These are phyloP conservation scores for Ustilago sp. DNA, from an alignment of 1,284 basidiomycete species.

Conservation along the genomic window DNA sequence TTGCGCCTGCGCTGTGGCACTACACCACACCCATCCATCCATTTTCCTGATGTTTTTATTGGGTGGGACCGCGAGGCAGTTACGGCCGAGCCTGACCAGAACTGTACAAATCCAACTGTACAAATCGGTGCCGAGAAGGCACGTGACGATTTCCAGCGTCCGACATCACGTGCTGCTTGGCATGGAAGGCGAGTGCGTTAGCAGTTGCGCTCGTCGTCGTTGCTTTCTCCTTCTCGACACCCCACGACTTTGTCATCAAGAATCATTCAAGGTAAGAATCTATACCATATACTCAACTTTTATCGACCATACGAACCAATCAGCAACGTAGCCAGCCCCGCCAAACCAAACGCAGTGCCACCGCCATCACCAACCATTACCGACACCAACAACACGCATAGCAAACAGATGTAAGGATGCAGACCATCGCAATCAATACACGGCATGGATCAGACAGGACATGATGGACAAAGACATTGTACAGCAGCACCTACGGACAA, in stretches of 20 bases:
- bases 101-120: too few species aligned
- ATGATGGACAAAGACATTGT: background rate
- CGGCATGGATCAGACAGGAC: background rate
- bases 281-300: slow-evolving; percentile 3
- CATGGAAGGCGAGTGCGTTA: background rate
- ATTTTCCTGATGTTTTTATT: too few species aligned
- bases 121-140: too few species aligned
- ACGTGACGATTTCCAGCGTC: too few species aligned
- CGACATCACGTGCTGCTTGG: too few species aligned
- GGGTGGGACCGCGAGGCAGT: too few species aligned
- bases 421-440: background rate
- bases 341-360: background rate
- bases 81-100: too few species aligned
- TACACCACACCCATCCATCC: too few species aligned
- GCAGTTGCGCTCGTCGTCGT: slow-evolving; percentile 22
- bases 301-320: slow-evolving; percentile 9
- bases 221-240: slow-evolving; percentile 36
- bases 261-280: slow-evolving; percentile 53
- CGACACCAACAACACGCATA: background rate
- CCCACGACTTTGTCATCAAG: slow-evolving; percentile 52
- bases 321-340: slow-evolving; percentile 26
- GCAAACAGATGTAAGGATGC: slow-evolving; percentile 13
- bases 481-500: background rate
- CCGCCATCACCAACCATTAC: slow-evolving; percentile 1
- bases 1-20: too few species aligned